Conservation (phyloP, 257 asterid genomes). For the Jasminum sambac region DNA sequence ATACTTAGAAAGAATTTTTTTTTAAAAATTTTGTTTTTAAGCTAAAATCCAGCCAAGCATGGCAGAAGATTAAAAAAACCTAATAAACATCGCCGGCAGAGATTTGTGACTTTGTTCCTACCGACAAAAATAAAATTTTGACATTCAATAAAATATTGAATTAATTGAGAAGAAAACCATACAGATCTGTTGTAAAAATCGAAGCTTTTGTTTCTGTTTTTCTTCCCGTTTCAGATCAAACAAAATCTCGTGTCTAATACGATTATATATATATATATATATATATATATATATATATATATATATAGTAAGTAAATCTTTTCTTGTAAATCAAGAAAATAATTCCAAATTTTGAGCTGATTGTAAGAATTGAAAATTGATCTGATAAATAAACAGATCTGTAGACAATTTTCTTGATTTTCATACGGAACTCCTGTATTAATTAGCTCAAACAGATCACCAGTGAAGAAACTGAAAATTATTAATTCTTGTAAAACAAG, state of each 20-base stretch:
- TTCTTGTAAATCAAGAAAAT: slow-evolving; percentile 5
- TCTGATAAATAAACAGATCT: slow-evolving; percentile 20
- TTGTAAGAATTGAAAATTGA: background rate
- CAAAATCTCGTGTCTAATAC: slow-evolving; percentile 16
- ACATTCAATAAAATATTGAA: background rate
- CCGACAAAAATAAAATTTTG: slow-evolving; percentile 29
- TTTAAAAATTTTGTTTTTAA: slow-evolving; percentile 19
- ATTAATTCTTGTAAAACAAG: background rate
- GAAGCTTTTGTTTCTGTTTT: slow-evolving; percentile 15
- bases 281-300: background rate
- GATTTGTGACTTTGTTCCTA: slow-evolving; percentile 39
- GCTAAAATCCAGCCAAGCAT: slow-evolving; percentile 42
- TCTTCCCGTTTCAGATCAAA: slow-evolving; percentile 19
- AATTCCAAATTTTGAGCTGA: slow-evolving; percentile 6
- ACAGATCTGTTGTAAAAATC: slow-evolving; percentile 43
- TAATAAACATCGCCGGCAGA: slow-evolving; percentile 32
- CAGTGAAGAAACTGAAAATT: background rate
- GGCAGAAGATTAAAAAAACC: background rate
- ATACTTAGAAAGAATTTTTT: slow-evolving; percentile 16
- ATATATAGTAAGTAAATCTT: slow-evolving; percentile 1
- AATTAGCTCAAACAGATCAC: slow-evolving; percentile 10
- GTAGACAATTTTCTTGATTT: background rate
- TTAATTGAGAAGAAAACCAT: slow-evolving; percentile 17
- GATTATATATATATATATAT: background rate
- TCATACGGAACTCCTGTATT: background rate